A percentile compares a stretch with the other conserved stretches of the same genome.
phyloP scores from a whole-genome alignment of 2,329 filamentous ascomycete species.

The Xylaria sp. region DNA sequence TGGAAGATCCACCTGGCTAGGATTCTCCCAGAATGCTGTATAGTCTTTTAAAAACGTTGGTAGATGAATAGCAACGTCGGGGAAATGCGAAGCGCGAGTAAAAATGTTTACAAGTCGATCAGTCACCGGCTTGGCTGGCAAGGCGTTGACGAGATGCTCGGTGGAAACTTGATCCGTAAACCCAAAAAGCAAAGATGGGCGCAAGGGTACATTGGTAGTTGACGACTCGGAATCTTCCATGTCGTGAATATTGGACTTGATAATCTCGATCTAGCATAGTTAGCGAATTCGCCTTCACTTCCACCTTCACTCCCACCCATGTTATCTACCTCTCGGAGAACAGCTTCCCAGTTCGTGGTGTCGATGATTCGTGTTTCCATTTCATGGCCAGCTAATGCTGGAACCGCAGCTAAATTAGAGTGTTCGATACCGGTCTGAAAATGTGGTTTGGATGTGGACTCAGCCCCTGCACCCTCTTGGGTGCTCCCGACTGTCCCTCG shows the following conservation, averaged over 20 bases:
- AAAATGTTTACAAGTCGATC: slow-evolving; percentile 7
- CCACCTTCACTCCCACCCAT: neutral
- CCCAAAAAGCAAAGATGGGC: neutral
- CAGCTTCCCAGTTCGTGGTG: slow-evolving; percentile 2
- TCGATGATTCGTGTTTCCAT: slow-evolving; percentile 1
- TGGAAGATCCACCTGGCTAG: neutral
- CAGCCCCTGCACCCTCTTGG: neutral
- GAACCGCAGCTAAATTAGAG: neutral
- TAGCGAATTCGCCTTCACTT: neutral
- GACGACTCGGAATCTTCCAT: neutral
- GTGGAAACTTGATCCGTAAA: neutral
- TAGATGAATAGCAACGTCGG: neutral
- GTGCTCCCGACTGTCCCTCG: neutral
- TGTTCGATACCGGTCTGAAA: neutral
- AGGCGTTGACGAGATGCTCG: slow-evolving; percentile 4
- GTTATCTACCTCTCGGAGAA: slow-evolving; percentile 1
- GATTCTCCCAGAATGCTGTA: neutral
- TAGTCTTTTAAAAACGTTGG: neutral
- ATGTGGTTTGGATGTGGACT: neutral
- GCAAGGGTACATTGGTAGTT: neutral
- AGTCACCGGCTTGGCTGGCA: slow-evolving; percentile 1
- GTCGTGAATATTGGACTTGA: neutral
- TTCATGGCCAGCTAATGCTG: neutral
- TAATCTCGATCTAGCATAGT: neutral
- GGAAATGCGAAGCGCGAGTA: neutral